Percentiles rank a stretch among this genome's conserved stretches.
Conservation (phyloP, 371 early-diverging fungal species). For the Mortierella sp. region DNA sequence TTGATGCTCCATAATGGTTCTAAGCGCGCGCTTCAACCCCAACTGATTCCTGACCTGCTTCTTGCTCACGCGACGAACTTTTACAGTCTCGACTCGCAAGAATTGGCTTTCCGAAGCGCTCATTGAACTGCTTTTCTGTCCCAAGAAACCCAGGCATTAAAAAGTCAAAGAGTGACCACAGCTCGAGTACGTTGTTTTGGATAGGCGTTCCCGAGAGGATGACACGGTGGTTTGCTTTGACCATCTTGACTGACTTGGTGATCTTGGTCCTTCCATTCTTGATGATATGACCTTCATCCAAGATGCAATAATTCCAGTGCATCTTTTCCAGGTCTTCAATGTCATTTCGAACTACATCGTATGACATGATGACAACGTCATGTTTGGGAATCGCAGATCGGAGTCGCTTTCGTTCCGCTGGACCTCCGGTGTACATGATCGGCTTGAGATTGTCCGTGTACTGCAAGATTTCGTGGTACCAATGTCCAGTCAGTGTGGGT, state of each 20-base stretch:
- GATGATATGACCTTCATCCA: slow-evolving; percentile 99
- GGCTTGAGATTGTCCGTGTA: slow-evolving; percentile 85
- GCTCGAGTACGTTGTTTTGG: slow-evolving; percentile 97
- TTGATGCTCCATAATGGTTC: too few relatives aligned
- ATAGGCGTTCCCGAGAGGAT: slow-evolving; percentile 99
- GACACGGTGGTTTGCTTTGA: slow-evolving; percentile 88
- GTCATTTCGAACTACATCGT: slow-evolving; percentile 97
- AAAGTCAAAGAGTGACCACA: slow-evolving; percentile 99
- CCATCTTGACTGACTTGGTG: slow-evolving; percentile 87
- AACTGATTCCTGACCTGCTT: slow-evolving; percentile 75
- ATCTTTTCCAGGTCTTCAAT: slow-evolving; percentile 81
- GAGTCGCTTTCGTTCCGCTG: slow-evolving; percentile 80
- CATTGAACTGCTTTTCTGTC: slow-evolving; percentile 91
- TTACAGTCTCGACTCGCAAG: slow-evolving; percentile 90
- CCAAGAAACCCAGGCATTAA: slow-evolving; percentile 96
- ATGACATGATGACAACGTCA: slow-evolving; percentile 94
- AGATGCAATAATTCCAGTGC: slow-evolving; percentile 95
- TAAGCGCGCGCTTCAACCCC: too few relatives aligned
- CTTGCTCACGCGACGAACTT: slow-evolving; percentile 83
- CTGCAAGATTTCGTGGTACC: slow-evolving; percentile 95
- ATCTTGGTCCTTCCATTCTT: slow-evolving; percentile 97
- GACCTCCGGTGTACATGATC: slow-evolving; percentile 86
- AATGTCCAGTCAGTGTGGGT: slow-evolving; percentile 96
- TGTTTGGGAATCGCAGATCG: slow-evolving; percentile 60
- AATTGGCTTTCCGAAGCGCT: slow-evolving; percentile 92